Base-by-base conservation (phyloP, 345 rosid species). In the Rhodomyrtus tomentosa region DNA sequence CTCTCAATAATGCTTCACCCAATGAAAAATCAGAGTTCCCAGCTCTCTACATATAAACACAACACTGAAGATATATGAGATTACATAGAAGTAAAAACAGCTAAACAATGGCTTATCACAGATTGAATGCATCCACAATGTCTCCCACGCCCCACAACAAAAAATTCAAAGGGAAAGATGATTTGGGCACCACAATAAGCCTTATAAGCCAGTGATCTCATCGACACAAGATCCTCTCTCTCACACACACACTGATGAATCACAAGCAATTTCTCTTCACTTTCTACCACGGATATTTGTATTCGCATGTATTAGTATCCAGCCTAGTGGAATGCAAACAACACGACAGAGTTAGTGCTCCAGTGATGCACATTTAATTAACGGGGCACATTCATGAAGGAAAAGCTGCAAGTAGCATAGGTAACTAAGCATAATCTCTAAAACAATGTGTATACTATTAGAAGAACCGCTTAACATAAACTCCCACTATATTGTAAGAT, bases 1-100 rank as follows among this genome's bases (percentile, higher is more conserved):
- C 92, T 90, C 84, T 89, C 83, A 97, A 86, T 81, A 95, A 51
- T 83, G 93, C 93, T 88, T 92, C 88, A 25, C 98, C 99, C 74
- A 97, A 85, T 76, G 95, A 87, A 50, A 85, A 54, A 51, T 82
- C 85, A 68, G 87, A 81, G 84, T 89, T 93, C 88, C 91, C 92
- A 87, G 88, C 88, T 81, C 87, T 91, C 99, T 97, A 84, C 89
- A 83, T 3, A 85, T 84, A 90, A 86, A 54, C 12, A 68, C 42
- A 10, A 18, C 12, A 32, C 42, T 68, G 45, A 32, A 68, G 76
- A 32, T 68, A 53, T 25, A 82, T 55, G 84, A 79, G 83, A 83
- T 16, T 79, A 56, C 36, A 82, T 4, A 36, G 32, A 68, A 15
- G 82, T 56, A 86, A 87, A 51, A 82, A 84, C 85, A 82, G 45